Conservation (phyloP, 768 basidiomycete species). For the Mycena albidolilacea region DNA sequence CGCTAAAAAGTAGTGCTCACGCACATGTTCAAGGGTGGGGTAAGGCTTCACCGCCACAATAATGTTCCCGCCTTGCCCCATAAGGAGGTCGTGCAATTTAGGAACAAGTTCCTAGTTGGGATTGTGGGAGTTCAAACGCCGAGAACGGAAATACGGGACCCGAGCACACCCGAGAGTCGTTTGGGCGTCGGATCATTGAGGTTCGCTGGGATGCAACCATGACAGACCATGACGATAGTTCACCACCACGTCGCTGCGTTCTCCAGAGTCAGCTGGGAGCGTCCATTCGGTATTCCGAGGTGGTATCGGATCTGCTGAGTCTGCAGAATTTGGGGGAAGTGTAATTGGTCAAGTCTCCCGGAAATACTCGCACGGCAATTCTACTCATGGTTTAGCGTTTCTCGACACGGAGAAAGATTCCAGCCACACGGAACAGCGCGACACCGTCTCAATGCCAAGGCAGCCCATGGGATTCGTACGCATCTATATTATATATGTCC, state of each 20-base stretch:
- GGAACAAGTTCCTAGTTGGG: conserved; percentile 4
- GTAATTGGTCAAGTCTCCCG: background rate
- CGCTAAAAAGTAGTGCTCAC: background rate
- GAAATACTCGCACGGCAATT: background rate
- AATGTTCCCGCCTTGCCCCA: conserved; percentile 4
- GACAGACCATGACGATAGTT: no score
- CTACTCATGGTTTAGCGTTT: background rate
- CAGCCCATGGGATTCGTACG: conserved; percentile 11
- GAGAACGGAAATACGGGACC: background rate
- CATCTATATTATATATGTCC: conserved; percentile 31
- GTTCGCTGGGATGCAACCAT: background rate
- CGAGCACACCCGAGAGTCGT: background rate
- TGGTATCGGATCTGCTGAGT: background rate
- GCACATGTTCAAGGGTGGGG: background rate
- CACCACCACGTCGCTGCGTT: background rate
- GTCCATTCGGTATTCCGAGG: background rate
- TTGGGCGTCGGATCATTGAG: background rate
- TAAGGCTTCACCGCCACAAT: conserved; percentile 1
- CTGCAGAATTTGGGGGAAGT: background rate
- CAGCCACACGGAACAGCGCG: conserved; percentile 29
- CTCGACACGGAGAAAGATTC: conserved; percentile 11
- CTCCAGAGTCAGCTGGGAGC: background rate
- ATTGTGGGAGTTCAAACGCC: conserved; percentile 9
- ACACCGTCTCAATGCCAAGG: conserved; percentile 3
- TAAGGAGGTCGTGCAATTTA: conserved; percentile 6